A percentile compares a stretch with the other conserved stretches of the same genome.
These are phyloP conservation scores for Auricularia sp. DNA, from an alignment of 768 basidiomycete species.

Conservation along the genomic window DNA sequence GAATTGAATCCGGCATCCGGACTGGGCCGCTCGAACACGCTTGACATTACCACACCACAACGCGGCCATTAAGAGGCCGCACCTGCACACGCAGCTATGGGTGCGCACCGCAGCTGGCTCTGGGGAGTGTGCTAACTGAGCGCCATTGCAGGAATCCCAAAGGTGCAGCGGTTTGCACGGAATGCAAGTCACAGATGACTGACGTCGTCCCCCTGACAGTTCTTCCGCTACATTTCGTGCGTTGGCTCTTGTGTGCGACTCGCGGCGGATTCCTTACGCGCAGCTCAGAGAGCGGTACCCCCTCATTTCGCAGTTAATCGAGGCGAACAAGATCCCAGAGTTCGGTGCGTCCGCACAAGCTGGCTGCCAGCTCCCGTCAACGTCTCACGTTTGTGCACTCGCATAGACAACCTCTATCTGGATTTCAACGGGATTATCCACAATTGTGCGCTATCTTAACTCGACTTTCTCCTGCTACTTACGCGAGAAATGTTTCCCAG, in stretches of 20 bases:
- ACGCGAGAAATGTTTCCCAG: slow-evolving; percentile 18
- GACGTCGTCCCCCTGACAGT: slow-evolving; percentile 36
- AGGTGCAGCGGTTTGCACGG: slow-evolving; percentile 23
- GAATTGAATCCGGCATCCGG: neutral
- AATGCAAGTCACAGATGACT: slow-evolving; percentile 1
- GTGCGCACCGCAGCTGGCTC: neutral
- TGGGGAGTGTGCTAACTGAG: neutral
- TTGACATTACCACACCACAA: neutral
- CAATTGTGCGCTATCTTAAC: slow-evolving; percentile 38
- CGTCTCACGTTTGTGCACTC: neutral
- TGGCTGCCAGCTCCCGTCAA: too few species aligned
- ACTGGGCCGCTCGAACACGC: neutral
- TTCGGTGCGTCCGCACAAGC: slow-evolving; percentile 51
- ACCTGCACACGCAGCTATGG: neutral
- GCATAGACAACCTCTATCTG: slow-evolving; percentile 76
- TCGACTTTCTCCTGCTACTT: too few species aligned
- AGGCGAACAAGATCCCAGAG: slow-evolving; percentile 98
- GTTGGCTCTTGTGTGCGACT: slow-evolving; percentile 19
- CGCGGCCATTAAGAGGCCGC: neutral
- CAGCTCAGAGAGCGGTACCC: slow-evolving; percentile 83
- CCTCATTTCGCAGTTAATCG: slow-evolving; percentile 92
- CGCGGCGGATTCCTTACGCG: neutral
- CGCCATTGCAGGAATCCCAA: slow-evolving; percentile 33
- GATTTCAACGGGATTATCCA: slow-evolving; percentile 94
- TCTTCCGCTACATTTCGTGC: slow-evolving; percentile 93